Conservation (phyloP, 495 filamentous ascomycete genomes). For the Parmelia sp. region DNA sequence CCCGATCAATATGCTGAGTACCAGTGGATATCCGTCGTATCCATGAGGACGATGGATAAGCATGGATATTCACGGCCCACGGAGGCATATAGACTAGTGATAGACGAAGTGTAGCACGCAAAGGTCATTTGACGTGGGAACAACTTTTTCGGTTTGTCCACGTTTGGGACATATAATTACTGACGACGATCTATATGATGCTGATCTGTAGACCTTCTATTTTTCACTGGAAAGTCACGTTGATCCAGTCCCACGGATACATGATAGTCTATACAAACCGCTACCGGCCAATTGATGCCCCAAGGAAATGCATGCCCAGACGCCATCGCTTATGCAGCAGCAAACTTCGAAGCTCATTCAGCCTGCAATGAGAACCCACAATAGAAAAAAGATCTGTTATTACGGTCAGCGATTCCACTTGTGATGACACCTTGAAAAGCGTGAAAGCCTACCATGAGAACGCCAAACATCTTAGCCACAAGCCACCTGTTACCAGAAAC, state of each 20-base stretch:
- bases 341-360: slow-evolving; percentile 10
- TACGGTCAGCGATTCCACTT: not conserved
- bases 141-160: not conserved
- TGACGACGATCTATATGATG: not conserved
- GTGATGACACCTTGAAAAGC: not conserved
- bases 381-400: slow-evolving; percentile 29
- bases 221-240: not conserved
- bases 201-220: not conserved
- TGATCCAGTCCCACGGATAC: not conserved
- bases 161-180: not conserved
- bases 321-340: slow-evolving; percentile 13
- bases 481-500: slow-evolving; percentile 95
- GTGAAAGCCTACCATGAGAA: slow-evolving; percentile 53
- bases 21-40: too few relatives aligned
- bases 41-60: too few relatives aligned
- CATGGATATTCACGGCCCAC: too few relatives aligned
- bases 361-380: slow-evolving; percentile 37
- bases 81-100: too few relatives aligned
- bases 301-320: slow-evolving; percentile 6
- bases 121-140: not conserved
- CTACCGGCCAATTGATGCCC: not conserved
- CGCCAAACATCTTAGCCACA: slow-evolving; percentile 98
- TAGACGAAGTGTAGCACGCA: too few relatives aligned
- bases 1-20: too few relatives aligned
- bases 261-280: slow-evolving; percentile 11